Base-by-base conservation (phyloP, 768 basidiomycete genomes). In the Podaxis mareebaensis region DNA sequence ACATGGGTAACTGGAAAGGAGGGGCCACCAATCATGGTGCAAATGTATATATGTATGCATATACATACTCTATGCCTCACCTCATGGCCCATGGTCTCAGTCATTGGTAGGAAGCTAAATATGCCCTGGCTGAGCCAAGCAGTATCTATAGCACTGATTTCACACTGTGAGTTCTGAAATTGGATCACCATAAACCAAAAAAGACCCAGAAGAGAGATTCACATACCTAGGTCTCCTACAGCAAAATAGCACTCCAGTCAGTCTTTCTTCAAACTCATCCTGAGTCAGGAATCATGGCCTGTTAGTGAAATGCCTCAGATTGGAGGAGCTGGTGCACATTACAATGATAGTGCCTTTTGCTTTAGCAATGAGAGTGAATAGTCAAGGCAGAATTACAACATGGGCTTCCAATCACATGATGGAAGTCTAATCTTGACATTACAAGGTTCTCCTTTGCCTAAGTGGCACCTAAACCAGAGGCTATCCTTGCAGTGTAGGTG, bases 211-310 rank as follows among this genome's bases (percentile, higher is more conserved):
- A 49, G 7, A 3, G 22, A 60, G 17, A 36, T 33, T 22, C 3
- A 42, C 20, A 51, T 8, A 88, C 88, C 64, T 11, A 93, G 73
- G 68, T 93, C 88, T 0, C 85, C 90, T 1, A 87, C 88, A 48
- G 75, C 75, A 40, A 91, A 75, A 70, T 93, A 93, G 11, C 88
- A 84, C 68, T 88, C 76, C 24, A 93, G 75, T 12, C 92, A 81
- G 2, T 76, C 73, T 66, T 85, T 83, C 76, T 87, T 90, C 6
- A 87, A 85, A 72, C 88, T 90, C 12, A 85, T 83, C 10, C 88
- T 89, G 65, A 53, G 24, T 22, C 24, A 57, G 22, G 33, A 13
- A 17, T 17, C 51, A 33, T 33, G 24, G 30, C 46, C 24, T 2
- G 24, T 5, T 36, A 55, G 55, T 40, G 11, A 24, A 3, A 51